Conservation (phyloP, 768 basidiomycete genomes). For the Epithele typhae region DNA sequence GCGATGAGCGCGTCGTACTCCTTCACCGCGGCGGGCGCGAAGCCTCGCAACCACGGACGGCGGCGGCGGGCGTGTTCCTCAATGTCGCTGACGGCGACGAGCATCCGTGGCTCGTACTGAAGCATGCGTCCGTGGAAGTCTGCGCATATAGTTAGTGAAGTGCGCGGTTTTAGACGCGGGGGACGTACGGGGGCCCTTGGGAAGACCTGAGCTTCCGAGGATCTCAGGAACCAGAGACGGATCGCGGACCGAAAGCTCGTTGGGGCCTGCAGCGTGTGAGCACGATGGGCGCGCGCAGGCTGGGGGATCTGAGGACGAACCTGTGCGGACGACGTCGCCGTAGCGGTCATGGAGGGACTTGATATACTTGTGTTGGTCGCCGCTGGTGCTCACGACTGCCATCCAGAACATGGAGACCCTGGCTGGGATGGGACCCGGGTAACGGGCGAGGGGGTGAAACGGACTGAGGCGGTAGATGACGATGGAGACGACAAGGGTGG, state of each 20-base stretch:
- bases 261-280: slow-evolving; percentile 33
- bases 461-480: slow-evolving; percentile 12
- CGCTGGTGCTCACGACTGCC: slow-evolving; percentile 18
- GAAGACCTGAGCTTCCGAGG: slow-evolving; percentile 30
- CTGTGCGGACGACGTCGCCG: slow-evolving; percentile 33
- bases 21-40: no score
- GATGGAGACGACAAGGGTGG: background rate
- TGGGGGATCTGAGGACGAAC: slow-evolving; percentile 14
- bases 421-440: slow-evolving; percentile 21
- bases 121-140: no score
- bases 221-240: slow-evolving; percentile 28
- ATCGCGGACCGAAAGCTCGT: slow-evolving; percentile 39
- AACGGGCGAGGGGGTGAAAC: slow-evolving; percentile 11
- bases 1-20: no score
- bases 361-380: slow-evolving; percentile 25
- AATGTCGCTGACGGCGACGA: no score
- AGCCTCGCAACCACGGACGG: no score
- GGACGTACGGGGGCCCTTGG: slow-evolving; percentile 36
- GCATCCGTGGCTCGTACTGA: no score
- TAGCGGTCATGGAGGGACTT: slow-evolving; percentile 33
- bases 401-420: slow-evolving; percentile 27
- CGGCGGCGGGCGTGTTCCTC: no score
- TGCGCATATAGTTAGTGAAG: no score
- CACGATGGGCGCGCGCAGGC: no score
- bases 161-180: no score